A percentile compares a stretch with the other conserved stretches of the same genome.
phyloP scores from a whole-genome alignment of 1,284 basidiomycete species.

The Ceratobasidium sp. region DNA sequence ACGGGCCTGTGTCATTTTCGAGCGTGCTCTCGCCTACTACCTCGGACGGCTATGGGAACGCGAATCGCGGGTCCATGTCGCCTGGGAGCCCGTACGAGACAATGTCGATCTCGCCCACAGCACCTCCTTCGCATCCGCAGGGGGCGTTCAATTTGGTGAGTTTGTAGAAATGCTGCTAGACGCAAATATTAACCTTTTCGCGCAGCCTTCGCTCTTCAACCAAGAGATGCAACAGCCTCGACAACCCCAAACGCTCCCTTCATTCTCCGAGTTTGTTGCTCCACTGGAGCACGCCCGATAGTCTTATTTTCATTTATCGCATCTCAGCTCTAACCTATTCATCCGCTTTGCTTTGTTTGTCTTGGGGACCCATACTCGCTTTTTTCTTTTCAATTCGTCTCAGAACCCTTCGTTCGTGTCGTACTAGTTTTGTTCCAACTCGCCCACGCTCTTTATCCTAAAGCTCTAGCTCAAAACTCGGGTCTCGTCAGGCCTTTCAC shows the following conservation, averaged over 20 bases:
- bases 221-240: slow-evolving; percentile 3
- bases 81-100: slow-evolving; percentile 23
- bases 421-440: slow-evolving; percentile 14
- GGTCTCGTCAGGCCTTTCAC: background rate
- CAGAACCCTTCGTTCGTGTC: slow-evolving; percentile 10
- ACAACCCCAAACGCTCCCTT: slow-evolving; percentile 13
- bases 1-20: slow-evolving; percentile 25
- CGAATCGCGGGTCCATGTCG: slow-evolving; percentile 12
- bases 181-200: background rate
- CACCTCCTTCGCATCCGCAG: background rate
- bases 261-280: slow-evolving; percentile 33
- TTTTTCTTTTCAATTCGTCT: background rate
- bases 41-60: background rate
- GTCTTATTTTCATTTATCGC: slow-evolving; percentile 6
- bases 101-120: slow-evolving; percentile 6
- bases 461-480: too few species aligned
- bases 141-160: slow-evolving; percentile 21
- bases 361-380: background rate
- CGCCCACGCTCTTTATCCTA: slow-evolving; percentile 1
- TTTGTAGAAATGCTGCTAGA: background rate
- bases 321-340: slow-evolving; percentile 16
- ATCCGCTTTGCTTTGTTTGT: background rate
- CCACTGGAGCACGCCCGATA: slow-evolving; percentile 36
- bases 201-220: slow-evolving; percentile 29
- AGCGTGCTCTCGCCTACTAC: slow-evolving; percentile 2